A percentile compares a stretch with the other conserved stretches of the same genome.
Conservation (phyloP, 2,329 filamentous ascomycete genomes). For the Rugonectria rugulosa region DNA sequence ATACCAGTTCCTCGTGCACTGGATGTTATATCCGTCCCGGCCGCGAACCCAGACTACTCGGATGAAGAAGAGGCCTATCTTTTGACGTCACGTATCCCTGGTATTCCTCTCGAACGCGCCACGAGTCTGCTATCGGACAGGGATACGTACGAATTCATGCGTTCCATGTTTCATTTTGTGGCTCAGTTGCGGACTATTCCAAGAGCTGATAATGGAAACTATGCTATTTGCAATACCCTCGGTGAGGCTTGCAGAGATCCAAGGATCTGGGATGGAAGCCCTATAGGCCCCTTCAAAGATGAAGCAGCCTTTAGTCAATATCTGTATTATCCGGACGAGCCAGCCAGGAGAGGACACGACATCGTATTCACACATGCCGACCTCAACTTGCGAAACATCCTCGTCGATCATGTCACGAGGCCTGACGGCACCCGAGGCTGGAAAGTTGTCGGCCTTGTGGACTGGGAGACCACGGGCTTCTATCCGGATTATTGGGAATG, state of each 20-base stretch:
- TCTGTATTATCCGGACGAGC: constrained; percentile 41
- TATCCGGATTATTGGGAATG: constrained; percentile 9
- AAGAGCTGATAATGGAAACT: constrained; percentile 12
- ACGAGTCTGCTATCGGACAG: constrained; percentile 36
- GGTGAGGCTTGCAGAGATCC: constrained; percentile 38
- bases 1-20: constrained; percentile 38
- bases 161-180: constrained; percentile 37
- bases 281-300: constrained; percentile 40
- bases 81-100: constrained; percentile 9
- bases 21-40: constrained; percentile 36
- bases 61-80: constrained; percentile 7
- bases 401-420: constrained; percentile 28
- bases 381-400: constrained; percentile 44
- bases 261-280: constrained; percentile 33
- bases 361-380: constrained; percentile 46
- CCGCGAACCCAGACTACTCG: constrained; percentile 13
- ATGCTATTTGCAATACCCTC: constrained; percentile 42
- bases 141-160: constrained; percentile 30
- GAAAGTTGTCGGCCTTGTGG: constrained; percentile 5
- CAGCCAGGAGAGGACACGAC: constrained; percentile 37
- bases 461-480: constrained; percentile 7
- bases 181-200: constrained; percentile 40
- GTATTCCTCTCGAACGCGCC: constrained; percentile 13
- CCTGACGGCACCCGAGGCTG: constrained; percentile 9
- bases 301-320: constrained; percentile 43